Evolutionary conservation across 2,329 filamentous ascomycete genomes (phyloP).

Genomic region (Leptographium lundbergii): DNA sequence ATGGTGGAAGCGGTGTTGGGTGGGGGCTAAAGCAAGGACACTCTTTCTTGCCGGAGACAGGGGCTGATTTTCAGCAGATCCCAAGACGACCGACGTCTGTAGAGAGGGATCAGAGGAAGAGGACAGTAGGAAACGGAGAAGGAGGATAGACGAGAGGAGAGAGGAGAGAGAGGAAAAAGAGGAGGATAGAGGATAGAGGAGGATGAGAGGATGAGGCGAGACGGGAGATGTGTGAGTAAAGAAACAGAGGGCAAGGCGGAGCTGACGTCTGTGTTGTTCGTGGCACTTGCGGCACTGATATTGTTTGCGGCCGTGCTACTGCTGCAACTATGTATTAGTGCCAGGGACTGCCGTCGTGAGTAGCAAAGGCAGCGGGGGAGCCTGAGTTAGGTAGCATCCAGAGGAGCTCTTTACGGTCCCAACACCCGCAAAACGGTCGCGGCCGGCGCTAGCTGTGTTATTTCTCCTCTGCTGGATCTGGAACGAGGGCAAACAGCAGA

Average conservation of each 20-base stretch:
- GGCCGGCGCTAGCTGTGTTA: background rate
- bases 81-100: constrained; percentile 18
- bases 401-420: too few relatives aligned
- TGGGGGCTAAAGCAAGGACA: constrained; percentile 18
- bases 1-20: constrained; percentile 10
- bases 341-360: background rate
- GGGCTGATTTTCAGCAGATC: constrained; percentile 20
- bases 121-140: background rate
- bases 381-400: background rate
- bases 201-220: background rate
- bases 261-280: background rate
- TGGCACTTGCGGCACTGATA: background rate
- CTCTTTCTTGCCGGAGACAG: constrained; percentile 14
- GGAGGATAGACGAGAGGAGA: background rate
- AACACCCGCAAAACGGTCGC: background rate
- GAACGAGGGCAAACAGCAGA: background rate
- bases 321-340: background rate
- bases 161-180: background rate
- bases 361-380: background rate
- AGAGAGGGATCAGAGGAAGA: constrained; percentile 20
- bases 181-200: background rate
- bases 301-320: background rate
- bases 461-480: background rate
- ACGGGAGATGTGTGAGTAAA: background rate
- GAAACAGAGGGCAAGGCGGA: background rate